Base-by-base conservation (phyloP, 2,329 filamentous ascomycete species). In the Hypoxylon sp. region DNA sequence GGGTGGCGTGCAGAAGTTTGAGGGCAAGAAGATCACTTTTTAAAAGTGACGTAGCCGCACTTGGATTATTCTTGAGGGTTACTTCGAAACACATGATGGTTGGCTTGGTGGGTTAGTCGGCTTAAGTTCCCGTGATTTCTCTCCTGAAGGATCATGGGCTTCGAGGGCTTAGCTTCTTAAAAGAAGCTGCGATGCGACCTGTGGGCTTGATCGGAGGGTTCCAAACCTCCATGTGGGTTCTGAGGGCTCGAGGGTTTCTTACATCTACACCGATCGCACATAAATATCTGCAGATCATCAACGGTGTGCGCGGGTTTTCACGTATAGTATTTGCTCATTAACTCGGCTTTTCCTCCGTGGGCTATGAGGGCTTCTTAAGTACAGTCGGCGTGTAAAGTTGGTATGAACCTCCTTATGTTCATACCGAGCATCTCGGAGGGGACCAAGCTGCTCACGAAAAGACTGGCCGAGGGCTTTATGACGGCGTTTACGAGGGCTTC, bases 11-110 rank as follows among this genome's bases (percentile, higher is more conserved):
- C 85, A 89, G 17, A 56, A 53, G 75, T 92, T 91, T 83, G 83
- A 87, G 79, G 93, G 92, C 79, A 90, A 88, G 83, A 95, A 94
- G 88, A 88, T 87, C 76, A 91, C 88, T 68, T 81, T 81, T 62
- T 81, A 80, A 78, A 68, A 41, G 69, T 71, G 72, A 64, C 54
- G 49, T 51, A 69, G 76, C 74, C 73, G 77, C 82, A 79, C 75
- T 76, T 75, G 75, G 68, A 74, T 28, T 28, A 47, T 59, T 69
- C 75, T 73, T 73, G 80, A 82, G 81, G 81, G 80, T 77, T 79
- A 5, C 76, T 78, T 75, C 75, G 76, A 75, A 75, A 79, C 74
- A 79, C 73, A 78, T 78, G 78, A 76, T 74, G 78, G 80, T 81
- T 79, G 80, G 80, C 79, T 85, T 81, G 77, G 83, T 85, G 82